Percentiles rank a stretch among this genome's conserved stretches.
Conservation (phyloP, 2,329 filamentous ascomycete species). For the Neonectria coccinea region DNA sequence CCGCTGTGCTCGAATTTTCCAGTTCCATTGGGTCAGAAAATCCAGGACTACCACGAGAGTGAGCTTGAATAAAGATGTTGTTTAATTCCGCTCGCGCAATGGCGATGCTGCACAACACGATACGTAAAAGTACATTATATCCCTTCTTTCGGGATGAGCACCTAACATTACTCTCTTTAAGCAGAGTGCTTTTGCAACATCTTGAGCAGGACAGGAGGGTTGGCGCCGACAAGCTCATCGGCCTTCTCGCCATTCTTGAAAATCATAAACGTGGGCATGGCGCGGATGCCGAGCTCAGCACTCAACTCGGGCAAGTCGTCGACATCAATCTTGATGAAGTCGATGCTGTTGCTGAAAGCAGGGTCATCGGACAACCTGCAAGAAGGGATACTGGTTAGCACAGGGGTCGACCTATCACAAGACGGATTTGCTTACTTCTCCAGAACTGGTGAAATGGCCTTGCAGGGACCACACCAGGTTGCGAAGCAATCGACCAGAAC, state of each 20-base stretch:
- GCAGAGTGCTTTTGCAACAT: conserved; percentile 34
- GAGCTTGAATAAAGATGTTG: not conserved
- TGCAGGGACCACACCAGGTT: conserved; percentile 95
- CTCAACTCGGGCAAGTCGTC: conserved; percentile 82
- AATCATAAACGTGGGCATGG: conserved; percentile 92
- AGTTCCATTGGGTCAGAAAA: not conserved
- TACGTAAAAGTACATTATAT: conserved; percentile 3
- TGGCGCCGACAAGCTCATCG: conserved; percentile 82
- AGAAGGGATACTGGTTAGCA: not conserved
- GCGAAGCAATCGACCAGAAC: conserved; percentile 76
- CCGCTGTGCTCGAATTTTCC: not conserved
- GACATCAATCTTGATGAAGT: conserved; percentile 93
- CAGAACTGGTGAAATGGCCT: conserved; percentile 83
- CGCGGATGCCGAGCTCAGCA: conserved; percentile 81
- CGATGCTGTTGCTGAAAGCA: conserved; percentile 66
- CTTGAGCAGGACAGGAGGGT: conserved; percentile 61
- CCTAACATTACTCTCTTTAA: not conserved
- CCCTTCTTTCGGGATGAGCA: not conserved
- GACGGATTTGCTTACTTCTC: conserved; percentile 40
- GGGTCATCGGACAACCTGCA: conserved; percentile 52
- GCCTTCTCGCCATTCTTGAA: conserved; percentile 84
- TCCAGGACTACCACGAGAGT: not conserved
- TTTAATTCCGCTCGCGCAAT: not conserved
- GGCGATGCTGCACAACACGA: not conserved
- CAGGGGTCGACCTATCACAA: not conserved